phyloP scores from a whole-genome alignment of 2,329 filamentous ascomycete species.

The Fonsecaea pedrosoi region DNA sequence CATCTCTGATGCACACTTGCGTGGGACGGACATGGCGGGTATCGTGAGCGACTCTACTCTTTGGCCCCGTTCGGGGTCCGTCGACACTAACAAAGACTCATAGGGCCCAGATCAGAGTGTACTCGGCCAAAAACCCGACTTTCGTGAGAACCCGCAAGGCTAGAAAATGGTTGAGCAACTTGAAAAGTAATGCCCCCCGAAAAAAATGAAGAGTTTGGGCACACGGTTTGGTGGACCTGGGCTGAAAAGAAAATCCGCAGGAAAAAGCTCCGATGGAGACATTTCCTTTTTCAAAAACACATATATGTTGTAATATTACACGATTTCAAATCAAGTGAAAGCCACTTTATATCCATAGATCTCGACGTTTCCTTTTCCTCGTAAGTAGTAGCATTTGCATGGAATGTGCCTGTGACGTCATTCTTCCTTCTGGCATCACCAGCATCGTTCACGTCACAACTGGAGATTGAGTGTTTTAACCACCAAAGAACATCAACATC shows the following conservation, averaged over 20 bases:
- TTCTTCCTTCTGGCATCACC: too few species aligned
- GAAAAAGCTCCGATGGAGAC: not conserved
- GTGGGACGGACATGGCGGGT: slow-evolving; percentile 22
- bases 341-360: too few species aligned
- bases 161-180: not conserved
- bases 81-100: not conserved
- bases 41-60: not conserved
- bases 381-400: too few species aligned
- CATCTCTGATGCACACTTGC: slow-evolving; percentile 10
- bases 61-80: not conserved
- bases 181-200: not conserved
- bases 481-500: not conserved
- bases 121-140: slow-evolving; percentile 10
- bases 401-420: too few species aligned
- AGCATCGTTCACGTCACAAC: too few species aligned
- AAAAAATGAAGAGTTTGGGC: too few species aligned
- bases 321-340: too few species aligned
- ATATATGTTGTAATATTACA: too few species aligned
- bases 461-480: not conserved
- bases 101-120: slow-evolving; percentile 19
- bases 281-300: too few species aligned
- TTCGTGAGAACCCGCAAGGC: not conserved
- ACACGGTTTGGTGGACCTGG: too few species aligned
- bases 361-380: too few species aligned
- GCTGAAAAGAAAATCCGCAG: not conserved